A percentile compares a stretch with the other conserved stretches of the same genome.
Evolutionary conservation across 164 flowering plant species (phyloP).

Genomic region (Vitis cinerea): DNA sequence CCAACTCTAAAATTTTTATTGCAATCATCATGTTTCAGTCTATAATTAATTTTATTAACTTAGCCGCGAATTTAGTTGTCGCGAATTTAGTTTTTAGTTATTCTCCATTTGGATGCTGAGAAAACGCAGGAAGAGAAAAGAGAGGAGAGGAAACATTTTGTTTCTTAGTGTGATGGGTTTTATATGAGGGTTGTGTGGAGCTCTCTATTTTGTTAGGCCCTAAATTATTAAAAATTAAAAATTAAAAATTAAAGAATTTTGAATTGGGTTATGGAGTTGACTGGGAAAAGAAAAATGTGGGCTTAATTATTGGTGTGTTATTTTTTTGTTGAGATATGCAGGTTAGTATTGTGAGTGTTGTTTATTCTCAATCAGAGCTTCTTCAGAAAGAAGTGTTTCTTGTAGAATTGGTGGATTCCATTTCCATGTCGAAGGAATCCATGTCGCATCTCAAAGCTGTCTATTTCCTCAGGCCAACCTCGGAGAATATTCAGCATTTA

Average conservation of each 20-base stretch:
- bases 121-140: neutral
- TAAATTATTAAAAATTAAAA: no score
- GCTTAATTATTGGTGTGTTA: neutral
- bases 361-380: constrained; percentile 87
- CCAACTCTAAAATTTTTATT: neutral
- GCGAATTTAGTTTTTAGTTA: neutral
- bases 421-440: constrained; percentile 64
- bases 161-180: neutral
- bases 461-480: constrained; percentile 81
- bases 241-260: no score
- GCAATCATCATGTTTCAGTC: neutral
- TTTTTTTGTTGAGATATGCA: constrained; percentile 26
- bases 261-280: no score
- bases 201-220: no score
- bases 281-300: neutral
- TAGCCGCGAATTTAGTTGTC: no score
- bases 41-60: neutral
- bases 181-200: neutral
- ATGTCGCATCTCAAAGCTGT: constrained; percentile 97
- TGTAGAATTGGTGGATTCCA: constrained; percentile 81
- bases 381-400: constrained; percentile 92
- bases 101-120: neutral
- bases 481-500: constrained; percentile 75
- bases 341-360: constrained; percentile 95
- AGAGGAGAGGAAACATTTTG: no score